Evolutionary conservation across 495 filamentous ascomycete species (phyloP).

Genomic region (Hypomontagnella monticulosa): DNA sequence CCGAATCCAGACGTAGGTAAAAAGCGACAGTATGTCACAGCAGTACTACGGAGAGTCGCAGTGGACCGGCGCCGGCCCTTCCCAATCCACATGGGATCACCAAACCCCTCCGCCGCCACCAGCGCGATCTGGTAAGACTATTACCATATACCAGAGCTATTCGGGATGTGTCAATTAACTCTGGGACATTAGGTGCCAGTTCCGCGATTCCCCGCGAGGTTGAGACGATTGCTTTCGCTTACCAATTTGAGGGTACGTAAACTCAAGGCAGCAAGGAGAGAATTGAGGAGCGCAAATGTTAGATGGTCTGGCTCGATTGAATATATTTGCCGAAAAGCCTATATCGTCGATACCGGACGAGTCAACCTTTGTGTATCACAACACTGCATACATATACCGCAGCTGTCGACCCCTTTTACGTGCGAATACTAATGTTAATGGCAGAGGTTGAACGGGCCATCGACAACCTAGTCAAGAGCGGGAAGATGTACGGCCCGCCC

Average conservation of each 20-base stretch:
- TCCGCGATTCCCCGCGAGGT: slow-evolving; percentile 76
- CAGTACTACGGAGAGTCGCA: slow-evolving; percentile 87
- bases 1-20: not conserved
- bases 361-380: slow-evolving; percentile 2
- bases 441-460: slow-evolving; percentile 94
- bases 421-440: slow-evolving; percentile 35
- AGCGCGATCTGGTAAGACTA: slow-evolving; percentile 77
- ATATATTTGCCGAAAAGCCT: not conserved
- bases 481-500: slow-evolving; percentile 81
- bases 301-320: slow-evolving; percentile 9
- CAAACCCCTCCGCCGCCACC: slow-evolving; percentile 85
- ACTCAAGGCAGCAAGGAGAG: not conserved
- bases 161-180: slow-evolving; percentile 47
- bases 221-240: slow-evolving; percentile 80
- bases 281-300: not conserved
- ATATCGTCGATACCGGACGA: not conserved
- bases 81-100: slow-evolving; percentile 74
- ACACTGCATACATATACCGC: not conserved
- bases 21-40: slow-evolving; percentile 38
- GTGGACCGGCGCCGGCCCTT: slow-evolving; percentile 72
- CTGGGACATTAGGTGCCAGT: slow-evolving; percentile 70
- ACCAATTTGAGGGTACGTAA: slow-evolving; percentile 90
- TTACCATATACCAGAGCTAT: slow-evolving; percentile 20
- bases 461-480: slow-evolving; percentile 95
- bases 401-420: too few species aligned